These are phyloP conservation scores for Grifola frondosa DNA, from an alignment of 1,284 basidiomycete species.

Conservation along the genomic window DNA sequence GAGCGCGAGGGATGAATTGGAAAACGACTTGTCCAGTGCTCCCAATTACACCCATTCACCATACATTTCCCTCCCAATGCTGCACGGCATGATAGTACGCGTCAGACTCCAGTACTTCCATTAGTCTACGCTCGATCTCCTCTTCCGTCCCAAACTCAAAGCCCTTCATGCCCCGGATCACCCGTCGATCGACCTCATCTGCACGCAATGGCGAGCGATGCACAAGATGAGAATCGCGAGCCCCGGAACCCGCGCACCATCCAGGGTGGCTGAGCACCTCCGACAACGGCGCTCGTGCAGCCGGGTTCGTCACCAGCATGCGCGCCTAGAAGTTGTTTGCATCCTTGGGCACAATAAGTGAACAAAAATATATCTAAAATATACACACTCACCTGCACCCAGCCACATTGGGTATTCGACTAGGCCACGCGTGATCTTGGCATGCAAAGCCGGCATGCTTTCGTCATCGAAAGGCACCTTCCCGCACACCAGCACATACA, in stretches of 20 bases:
- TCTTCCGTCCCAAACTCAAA: conserved; percentile 93
- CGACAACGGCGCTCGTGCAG: conserved; percentile 73
- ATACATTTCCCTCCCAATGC: conserved; percentile 72
- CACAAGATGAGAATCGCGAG: conserved; percentile 77
- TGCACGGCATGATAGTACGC: conserved; percentile 72
- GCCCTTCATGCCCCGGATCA: conserved; percentile 90
- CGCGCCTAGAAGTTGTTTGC: conserved; percentile 89
- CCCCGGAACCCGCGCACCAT: conserved; percentile 86
- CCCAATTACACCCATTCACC: conserved; percentile 36
- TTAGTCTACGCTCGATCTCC: conserved; percentile 78
- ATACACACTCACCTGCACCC: conserved; percentile 65
- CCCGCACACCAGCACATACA: conserved; percentile 96
- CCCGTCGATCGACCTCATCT: conserved; percentile 82
- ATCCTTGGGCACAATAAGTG: conserved; percentile 56
- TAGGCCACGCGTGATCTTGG: conserved; percentile 95
- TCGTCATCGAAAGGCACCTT: conserved; percentile 99
- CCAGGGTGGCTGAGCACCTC: conserved; percentile 91
- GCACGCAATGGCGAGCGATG: conserved; percentile 83
- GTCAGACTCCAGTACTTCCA: conserved; percentile 76
- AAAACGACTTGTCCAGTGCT: conserved; percentile 52
- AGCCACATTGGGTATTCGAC: conserved; percentile 98
- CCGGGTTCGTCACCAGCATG: conserved; percentile 95
- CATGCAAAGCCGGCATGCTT: conserved; percentile 96
- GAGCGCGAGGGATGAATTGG: conserved; percentile 62
- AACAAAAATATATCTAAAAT: background rate